Evolutionary conservation across 2,329 filamentous ascomycete species (phyloP).

Genomic region (Metarhizium anisopliae): DNA sequence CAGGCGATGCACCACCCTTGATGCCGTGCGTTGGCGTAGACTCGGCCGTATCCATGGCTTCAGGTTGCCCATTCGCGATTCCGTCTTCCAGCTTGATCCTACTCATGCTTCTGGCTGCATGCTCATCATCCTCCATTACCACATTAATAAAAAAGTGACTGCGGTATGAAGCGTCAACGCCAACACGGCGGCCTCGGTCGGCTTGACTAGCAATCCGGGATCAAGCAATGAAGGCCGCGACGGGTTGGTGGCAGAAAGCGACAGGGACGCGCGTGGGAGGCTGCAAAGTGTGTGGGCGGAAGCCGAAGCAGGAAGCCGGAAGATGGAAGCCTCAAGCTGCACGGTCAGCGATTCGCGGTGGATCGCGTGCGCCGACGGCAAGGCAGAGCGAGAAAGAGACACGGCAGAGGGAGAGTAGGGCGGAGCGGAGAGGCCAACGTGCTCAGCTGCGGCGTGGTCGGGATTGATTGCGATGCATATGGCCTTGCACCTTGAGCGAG

Average conservation of each 20-base stretch:
- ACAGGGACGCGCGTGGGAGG: background rate
- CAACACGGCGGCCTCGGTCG: background rate
- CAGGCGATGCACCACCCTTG: constrained; percentile 25
- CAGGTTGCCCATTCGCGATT: constrained; percentile 23
- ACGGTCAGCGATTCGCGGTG: background rate
- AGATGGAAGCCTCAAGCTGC: background rate
- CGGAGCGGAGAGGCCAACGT: background rate
- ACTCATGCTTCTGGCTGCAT: constrained; percentile 31
- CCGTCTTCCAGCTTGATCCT: constrained; percentile 35
- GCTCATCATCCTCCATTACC: constrained; percentile 33
- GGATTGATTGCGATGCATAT: background rate
- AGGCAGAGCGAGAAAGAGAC: background rate
- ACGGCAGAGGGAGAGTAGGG: background rate
- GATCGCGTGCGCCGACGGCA: background rate
- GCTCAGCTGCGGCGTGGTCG: background rate
- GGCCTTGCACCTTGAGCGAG: background rate
- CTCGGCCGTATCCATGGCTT: constrained; percentile 32
- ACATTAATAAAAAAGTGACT: constrained; percentile 5
- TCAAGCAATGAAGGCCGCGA: background rate
- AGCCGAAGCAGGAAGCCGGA: background rate
- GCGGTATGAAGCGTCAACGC: background rate
- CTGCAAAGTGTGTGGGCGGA: background rate
- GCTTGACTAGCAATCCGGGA: background rate
- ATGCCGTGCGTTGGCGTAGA: constrained; percentile 27
- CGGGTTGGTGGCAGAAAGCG: background rate